These are phyloP conservation scores for Epichloe coenophiala DNA, from an alignment of 2,329 filamentous ascomycete species.

Conservation along the genomic window DNA sequence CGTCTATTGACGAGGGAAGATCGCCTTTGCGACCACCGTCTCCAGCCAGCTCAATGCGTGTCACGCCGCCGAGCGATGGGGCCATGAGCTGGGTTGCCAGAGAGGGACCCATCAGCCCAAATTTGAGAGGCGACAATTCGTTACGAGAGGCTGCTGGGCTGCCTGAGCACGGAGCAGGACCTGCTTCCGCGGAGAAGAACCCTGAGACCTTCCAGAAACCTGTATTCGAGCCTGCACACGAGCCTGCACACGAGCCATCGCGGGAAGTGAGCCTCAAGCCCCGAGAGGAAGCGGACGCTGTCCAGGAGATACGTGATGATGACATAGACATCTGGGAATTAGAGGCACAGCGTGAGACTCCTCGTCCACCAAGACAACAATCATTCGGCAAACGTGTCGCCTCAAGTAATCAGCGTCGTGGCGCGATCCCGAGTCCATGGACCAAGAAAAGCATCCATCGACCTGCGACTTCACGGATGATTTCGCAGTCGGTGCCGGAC, in stretches of 20 bases:
- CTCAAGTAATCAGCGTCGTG: constrained; percentile 10
- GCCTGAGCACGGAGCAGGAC: constrained; percentile 2
- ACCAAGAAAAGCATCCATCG: constrained; percentile 12
- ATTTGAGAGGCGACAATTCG: constrained; percentile 21
- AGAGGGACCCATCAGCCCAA: constrained; percentile 24
- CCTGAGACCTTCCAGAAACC: not conserved
- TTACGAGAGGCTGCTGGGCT: constrained; percentile 15
- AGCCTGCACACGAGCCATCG: constrained; percentile 8
- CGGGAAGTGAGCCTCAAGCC: not conserved
- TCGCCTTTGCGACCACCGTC: constrained; percentile 14
- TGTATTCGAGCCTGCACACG: constrained; percentile 4
- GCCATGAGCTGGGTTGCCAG: constrained; percentile 31
- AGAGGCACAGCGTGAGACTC: constrained; percentile 36
- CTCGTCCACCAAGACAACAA: constrained; percentile 17
- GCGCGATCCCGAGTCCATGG: constrained; percentile 27
- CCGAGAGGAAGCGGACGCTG: constrained; percentile 2
- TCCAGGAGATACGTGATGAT: constrained; percentile 19
- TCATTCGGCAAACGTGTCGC: constrained; percentile 16
- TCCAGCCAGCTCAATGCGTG: constrained; percentile 20
- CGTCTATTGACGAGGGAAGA: constrained; percentile 2
- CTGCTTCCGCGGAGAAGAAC: constrained; percentile 5
- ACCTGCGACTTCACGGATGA: constrained; percentile 1
- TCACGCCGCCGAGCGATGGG: constrained; percentile 19
- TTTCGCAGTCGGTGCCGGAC: constrained; percentile 8
- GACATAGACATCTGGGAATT: constrained; percentile 43